A percentile compares a stretch with the other conserved stretches of the same genome.
Conservation (phyloP, 805 yeast species). For the Saccharomycopsis selenospora region DNA sequence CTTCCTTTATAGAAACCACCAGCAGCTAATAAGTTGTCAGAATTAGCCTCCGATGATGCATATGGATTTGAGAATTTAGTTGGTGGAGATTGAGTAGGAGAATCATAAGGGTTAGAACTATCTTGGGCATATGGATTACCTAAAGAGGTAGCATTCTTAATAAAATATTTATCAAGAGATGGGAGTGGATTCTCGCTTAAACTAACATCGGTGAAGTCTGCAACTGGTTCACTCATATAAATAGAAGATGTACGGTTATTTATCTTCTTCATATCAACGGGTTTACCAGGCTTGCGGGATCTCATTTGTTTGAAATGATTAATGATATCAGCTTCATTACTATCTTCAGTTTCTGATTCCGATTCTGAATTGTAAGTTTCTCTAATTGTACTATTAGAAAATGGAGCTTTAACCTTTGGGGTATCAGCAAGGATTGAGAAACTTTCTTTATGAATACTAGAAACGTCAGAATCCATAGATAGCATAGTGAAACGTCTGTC, state of each 20-base stretch:
- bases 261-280: not conserved
- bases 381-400: not conserved
- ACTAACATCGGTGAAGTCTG: constrained; percentile 17
- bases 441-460: constrained; percentile 1
- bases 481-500: not conserved
- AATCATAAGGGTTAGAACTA: not conserved
- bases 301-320: constrained; percentile 1
- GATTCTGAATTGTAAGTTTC: no score
- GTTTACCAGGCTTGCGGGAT: not conserved
- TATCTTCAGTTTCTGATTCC: not conserved
- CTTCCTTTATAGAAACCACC: constrained; percentile 1
- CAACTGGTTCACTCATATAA: constrained; percentile 15
- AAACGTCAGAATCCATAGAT: not conserved
- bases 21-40: not conserved
- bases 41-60: not conserved
- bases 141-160: not conserved
- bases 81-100: not conserved
- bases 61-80: not conserved
- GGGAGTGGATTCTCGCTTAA: constrained; percentile 17
- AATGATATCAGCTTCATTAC: not conserved
- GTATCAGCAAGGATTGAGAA: constrained; percentile 2
- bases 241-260: constrained; percentile 16
- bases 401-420: not conserved
- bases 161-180: constrained; percentile 1
- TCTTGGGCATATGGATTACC: constrained; percentile 12